Evolutionary conservation across 2,329 filamentous ascomycete genomes (phyloP).

Genomic region (Apiospora saccharicola): DNA sequence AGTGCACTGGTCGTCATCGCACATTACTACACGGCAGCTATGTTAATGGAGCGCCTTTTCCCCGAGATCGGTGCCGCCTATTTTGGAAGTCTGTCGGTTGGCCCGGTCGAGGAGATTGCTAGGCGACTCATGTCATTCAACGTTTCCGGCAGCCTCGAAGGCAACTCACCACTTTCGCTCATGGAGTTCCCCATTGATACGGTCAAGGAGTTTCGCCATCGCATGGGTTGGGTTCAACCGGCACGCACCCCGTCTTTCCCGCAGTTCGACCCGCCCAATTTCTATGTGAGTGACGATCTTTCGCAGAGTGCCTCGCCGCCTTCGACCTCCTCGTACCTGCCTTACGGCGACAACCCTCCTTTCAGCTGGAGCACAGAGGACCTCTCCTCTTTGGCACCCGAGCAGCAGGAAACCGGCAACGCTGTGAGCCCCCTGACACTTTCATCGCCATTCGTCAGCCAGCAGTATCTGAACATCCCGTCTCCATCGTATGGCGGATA

Average conservation of each 20-base stretch:
- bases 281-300: constrained; percentile 52
- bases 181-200: constrained; percentile 78
- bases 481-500: constrained; percentile 67
- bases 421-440: constrained; percentile 63
- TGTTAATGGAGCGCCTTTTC: constrained; percentile 89
- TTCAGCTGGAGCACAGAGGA: constrained; percentile 72
- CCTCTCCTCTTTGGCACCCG: constrained; percentile 61
- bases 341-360: constrained; percentile 61
- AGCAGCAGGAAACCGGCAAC: constrained; percentile 51
- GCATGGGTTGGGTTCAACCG: constrained; percentile 72
- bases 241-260: constrained; percentile 67
- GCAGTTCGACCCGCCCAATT: constrained; percentile 64
- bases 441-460: constrained; percentile 61
- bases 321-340: constrained; percentile 53
- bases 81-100: constrained; percentile 80
- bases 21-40: constrained; percentile 88
- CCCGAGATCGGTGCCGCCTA: constrained; percentile 91
- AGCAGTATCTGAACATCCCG: constrained; percentile 69
- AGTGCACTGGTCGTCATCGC: constrained; percentile 84
- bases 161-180: constrained; percentile 66
- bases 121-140: constrained; percentile 76
- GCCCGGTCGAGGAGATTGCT: constrained; percentile 87
- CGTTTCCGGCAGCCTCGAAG: constrained; percentile 62
- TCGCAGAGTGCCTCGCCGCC: constrained; percentile 51
- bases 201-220: constrained; percentile 71